Conservation (phyloP, 1,284 basidiomycete genomes). For the Pisolithus thermaeus region DNA sequence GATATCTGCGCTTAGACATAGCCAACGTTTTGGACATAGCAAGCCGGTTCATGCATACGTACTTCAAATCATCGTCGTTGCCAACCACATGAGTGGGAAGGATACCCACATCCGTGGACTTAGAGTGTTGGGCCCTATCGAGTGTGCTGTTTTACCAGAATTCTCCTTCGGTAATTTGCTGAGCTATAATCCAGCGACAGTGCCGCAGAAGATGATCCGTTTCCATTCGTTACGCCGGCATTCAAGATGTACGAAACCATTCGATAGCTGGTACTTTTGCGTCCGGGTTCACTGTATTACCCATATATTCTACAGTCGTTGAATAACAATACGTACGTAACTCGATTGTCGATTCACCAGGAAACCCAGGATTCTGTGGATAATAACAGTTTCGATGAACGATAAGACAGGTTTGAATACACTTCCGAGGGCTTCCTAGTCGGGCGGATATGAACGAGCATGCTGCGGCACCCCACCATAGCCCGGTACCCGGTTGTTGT, state of each 20-base stretch:
- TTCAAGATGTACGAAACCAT: slow-evolving; percentile 80
- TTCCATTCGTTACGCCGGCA: slow-evolving; percentile 55
- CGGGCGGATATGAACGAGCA: slow-evolving; percentile 26
- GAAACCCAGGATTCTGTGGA: neutral
- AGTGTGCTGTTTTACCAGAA: slow-evolving; percentile 44
- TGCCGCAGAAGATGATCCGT: slow-evolving; percentile 54
- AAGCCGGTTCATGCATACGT: slow-evolving; percentile 87
- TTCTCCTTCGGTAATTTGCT: neutral
- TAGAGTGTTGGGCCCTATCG: slow-evolving; percentile 76
- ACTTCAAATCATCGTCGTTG: slow-evolving; percentile 84
- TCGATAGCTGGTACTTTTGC: slow-evolving; percentile 38
- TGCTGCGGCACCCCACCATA: slow-evolving; percentile 28
- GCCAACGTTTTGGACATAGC: slow-evolving; percentile 36
- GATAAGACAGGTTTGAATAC: neutral
- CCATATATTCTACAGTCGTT: slow-evolving; percentile 21
- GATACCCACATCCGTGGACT: slow-evolving; percentile 96
- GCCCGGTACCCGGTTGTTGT: slow-evolving; percentile 12
- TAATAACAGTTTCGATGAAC: slow-evolving; percentile 9
- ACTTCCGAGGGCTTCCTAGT: slow-evolving; percentile 9
- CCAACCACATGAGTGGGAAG: slow-evolving; percentile 97
- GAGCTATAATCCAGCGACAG: slow-evolving; percentile 31
- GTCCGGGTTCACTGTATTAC: slow-evolving; percentile 18
- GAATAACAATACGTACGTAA: slow-evolving; percentile 14
- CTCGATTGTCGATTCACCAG: slow-evolving; percentile 5
- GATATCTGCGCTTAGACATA: neutral